Conservation (phyloP, 176 grass and related monocot species). For the Saccharum officinarum region DNA sequence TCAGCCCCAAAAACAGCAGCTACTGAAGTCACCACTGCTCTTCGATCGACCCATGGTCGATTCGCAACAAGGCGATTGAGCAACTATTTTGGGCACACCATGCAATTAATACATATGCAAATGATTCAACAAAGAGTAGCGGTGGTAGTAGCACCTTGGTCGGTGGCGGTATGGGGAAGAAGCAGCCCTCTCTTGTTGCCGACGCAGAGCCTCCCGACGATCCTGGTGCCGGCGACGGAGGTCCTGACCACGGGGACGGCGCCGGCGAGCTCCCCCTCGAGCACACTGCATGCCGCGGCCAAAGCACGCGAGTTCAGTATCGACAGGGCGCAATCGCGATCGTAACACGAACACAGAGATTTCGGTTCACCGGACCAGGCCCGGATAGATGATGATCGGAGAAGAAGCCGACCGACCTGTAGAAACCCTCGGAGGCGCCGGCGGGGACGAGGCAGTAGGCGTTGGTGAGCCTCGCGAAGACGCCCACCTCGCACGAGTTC, state of each 20-base stretch:
- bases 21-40: background rate
- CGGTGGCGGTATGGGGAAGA: slow-evolving; percentile 77
- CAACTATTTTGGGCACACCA: no score
- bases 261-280: slow-evolving; percentile 68
- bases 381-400: no score
- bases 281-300: slow-evolving; percentile 49
- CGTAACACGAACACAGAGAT: no score
- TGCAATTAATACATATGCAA: no score
- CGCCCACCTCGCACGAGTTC: slow-evolving; percentile 83
- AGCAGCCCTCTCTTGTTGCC: slow-evolving; percentile 87
- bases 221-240: slow-evolving; percentile 68
- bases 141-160: slow-evolving; percentile 53
- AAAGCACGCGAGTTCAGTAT: background rate
- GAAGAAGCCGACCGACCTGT: slow-evolving; percentile 64
- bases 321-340: no score
- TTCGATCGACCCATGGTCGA: background rate
- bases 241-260: slow-evolving; percentile 73
- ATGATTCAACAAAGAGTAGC: no score
- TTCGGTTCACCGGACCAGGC: no score
- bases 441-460: slow-evolving; percentile 76
- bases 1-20: background rate
- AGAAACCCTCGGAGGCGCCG: slow-evolving; percentile 61
- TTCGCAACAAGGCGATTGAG: background rate
- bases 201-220: slow-evolving; percentile 73
- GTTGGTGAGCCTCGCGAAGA: slow-evolving; percentile 90